Evolutionary conservation across 116 monocot species (phyloP).

Genomic region (Papilionanthe hybrid): DNA sequence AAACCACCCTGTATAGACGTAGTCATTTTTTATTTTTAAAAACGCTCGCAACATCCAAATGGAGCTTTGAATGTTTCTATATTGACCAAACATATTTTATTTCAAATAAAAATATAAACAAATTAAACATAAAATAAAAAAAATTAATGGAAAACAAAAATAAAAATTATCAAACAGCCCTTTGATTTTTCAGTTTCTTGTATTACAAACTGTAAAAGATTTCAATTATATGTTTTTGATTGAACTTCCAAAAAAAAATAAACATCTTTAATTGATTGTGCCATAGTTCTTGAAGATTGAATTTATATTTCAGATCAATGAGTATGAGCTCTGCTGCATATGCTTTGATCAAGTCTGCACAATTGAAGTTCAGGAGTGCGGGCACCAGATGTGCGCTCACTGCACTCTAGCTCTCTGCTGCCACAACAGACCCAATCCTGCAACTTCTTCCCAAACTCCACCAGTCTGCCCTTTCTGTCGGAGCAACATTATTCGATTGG

Average conservation of each 20-base stretch:
- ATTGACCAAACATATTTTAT: too few relatives aligned
- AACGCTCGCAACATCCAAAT: too few relatives aligned
- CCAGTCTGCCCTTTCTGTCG: constrained; percentile 78
- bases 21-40: too few relatives aligned
- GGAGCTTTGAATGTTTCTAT: too few relatives aligned
- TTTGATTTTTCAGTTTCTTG: too few relatives aligned
- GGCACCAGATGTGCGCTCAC: constrained; percentile 83
- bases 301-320: constrained; percentile 31
- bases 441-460: constrained; percentile 27
- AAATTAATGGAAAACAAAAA: too few relatives aligned
- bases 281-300: too few relatives aligned
- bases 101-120: too few relatives aligned
- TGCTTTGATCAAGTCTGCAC: constrained; percentile 84
- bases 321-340: constrained; percentile 71
- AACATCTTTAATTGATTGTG: not conserved
- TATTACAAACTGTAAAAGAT: not conserved
- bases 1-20: too few relatives aligned
- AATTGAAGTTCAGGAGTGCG: constrained; percentile 72
- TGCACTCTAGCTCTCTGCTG: constrained; percentile 82
- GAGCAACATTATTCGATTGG: constrained; percentile 48
- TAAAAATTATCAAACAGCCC: too few relatives aligned
- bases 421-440: constrained; percentile 59
- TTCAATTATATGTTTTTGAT: not conserved
- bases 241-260: not conserved
- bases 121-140: too few relatives aligned